Percentiles rank a stretch among this genome's conserved stretches.
phyloP scores from a whole-genome alignment of 2,329 filamentous ascomycete species.

The Aureobasidium sp. region DNA sequence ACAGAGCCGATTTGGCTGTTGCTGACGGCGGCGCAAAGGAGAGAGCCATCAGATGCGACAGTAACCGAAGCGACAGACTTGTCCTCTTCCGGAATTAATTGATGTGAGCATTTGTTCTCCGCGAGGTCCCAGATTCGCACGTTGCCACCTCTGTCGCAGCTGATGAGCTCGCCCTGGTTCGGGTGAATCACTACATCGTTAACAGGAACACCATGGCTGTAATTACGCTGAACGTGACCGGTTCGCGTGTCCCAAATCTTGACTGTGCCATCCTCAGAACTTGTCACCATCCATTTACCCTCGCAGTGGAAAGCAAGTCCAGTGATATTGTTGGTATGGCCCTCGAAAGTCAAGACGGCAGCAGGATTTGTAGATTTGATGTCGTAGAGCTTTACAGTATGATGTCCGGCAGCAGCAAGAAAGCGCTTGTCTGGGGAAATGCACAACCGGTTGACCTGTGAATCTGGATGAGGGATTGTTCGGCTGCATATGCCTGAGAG shows the following conservation, averaged over 20 bases:
- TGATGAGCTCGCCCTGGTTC: conserved; percentile 96
- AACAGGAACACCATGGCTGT: conserved; percentile 78
- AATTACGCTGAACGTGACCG: conserved; percentile 83
- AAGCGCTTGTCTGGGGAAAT: conserved; percentile 98
- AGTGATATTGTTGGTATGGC: conserved; percentile 91
- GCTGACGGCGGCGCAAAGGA: conserved; percentile 71
- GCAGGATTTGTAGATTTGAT: conserved; percentile 98
- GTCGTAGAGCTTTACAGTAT: conserved; percentile 95
- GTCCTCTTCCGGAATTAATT: conserved; percentile 93
- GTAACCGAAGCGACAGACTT: conserved; percentile 91
- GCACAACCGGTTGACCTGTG: conserved; percentile 94
- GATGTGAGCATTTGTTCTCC: conserved; percentile 94
- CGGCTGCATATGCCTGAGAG: conserved; percentile 95
- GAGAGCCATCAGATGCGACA: conserved; percentile 85
- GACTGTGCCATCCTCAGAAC: conserved; percentile 90
- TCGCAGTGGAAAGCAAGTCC: conserved; percentile 97
- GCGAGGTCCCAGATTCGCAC: conserved; percentile 94
- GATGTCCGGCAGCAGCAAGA: conserved; percentile 72
- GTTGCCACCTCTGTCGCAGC: conserved; percentile 85
- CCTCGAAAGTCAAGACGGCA: conserved; percentile 86
- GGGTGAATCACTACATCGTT: conserved; percentile 99
- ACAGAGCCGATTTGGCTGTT: conserved; percentile 89
- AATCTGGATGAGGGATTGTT: conserved; percentile 96
- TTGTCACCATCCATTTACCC: conserved; percentile 99
- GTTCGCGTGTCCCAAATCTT: conserved; percentile 94